Evolutionary conservation across 805 yeast species (phyloP).

Genomic region (Barnettozyma californica): DNA sequence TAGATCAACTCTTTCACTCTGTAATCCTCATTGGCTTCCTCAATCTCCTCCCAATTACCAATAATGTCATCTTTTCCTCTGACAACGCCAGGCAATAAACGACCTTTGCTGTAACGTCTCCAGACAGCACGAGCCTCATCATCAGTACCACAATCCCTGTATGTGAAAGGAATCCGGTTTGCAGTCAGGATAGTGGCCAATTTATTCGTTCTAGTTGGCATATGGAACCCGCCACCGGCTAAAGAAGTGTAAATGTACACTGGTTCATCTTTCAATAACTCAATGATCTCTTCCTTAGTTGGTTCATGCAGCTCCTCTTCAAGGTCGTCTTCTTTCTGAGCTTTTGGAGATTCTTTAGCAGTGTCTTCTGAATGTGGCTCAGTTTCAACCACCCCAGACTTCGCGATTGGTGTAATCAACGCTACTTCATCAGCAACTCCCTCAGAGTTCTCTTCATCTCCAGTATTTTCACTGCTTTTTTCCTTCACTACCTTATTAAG

Average conservation of each 20-base stretch:
- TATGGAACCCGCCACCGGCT: slow-evolving; percentile 79
- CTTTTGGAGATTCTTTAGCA: not conserved
- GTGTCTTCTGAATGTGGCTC: not conserved
- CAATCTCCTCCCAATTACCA: slow-evolving; percentile 82
- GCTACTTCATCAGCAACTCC: not conserved
- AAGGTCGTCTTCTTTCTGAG: slow-evolving; percentile 1
- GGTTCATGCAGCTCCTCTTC: slow-evolving; percentile 19
- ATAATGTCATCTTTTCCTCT: slow-evolving; percentile 76
- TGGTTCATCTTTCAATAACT: slow-evolving; percentile 39
- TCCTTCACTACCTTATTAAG: not conserved
- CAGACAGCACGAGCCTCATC: slow-evolving; percentile 80
- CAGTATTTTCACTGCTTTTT: not conserved
- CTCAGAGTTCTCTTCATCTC: not conserved
- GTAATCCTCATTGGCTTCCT: slow-evolving; percentile 81
- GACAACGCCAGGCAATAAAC: slow-evolving; percentile 78
- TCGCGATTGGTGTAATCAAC: not conserved
- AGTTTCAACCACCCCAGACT: not conserved
- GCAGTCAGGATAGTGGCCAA: slow-evolving; percentile 70
- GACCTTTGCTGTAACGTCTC: slow-evolving; percentile 70
- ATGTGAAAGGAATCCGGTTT: slow-evolving; percentile 59
- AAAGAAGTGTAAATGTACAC: slow-evolving; percentile 78
- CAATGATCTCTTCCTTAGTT: slow-evolving; percentile 26
- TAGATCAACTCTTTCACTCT: slow-evolving; percentile 57
- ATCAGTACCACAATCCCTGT: slow-evolving; percentile 82
- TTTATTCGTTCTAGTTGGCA: slow-evolving; percentile 72